phyloP scores from a whole-genome alignment of 106 monocot genomes.

The Dendrobium chrysotoxum region DNA sequence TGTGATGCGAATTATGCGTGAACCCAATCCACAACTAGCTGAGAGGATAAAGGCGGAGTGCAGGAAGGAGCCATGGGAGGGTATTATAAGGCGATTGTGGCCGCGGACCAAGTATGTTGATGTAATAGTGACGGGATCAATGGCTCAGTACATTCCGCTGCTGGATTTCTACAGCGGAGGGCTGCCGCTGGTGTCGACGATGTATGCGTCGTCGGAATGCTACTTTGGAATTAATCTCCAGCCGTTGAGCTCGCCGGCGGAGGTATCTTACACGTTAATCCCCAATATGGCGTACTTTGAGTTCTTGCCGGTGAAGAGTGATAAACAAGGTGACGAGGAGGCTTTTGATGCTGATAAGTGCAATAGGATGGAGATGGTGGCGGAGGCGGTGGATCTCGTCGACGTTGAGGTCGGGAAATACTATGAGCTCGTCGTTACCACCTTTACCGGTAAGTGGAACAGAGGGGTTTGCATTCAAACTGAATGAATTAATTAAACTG shows the following conservation, averaged over 20 bases:
- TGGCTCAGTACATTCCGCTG: constrained; percentile 16
- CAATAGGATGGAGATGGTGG: too few species aligned
- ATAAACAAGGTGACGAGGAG: constrained; percentile 8
- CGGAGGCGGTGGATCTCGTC: constrained; percentile 44
- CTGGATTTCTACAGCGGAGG: constrained; percentile 74
- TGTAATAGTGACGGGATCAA: neutral
- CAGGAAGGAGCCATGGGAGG: neutral
- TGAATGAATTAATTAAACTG: too few species aligned
- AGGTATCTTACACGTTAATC: constrained; percentile 9
- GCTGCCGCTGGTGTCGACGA: constrained; percentile 74
- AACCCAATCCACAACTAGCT: constrained; percentile 18
- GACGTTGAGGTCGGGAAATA: constrained; percentile 49
- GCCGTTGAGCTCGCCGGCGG: constrained; percentile 50
- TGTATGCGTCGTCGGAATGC: constrained; percentile 91
- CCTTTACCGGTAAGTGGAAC: constrained; percentile 48
- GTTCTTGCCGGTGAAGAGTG: constrained; percentile 31
- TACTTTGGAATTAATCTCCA: constrained; percentile 85
- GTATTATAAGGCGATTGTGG: neutral
- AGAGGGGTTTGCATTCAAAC: too few species aligned
- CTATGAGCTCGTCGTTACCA: constrained; percentile 76
- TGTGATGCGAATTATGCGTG: constrained; percentile 10
- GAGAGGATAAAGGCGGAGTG: neutral
- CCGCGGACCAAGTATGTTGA: constrained; percentile 2
- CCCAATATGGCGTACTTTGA: constrained; percentile 62
- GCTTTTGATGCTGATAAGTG: too few species aligned